Base-by-base conservation (phyloP, 371 early-diverging fungal species). In the Lichtheimia ornata region DNA sequence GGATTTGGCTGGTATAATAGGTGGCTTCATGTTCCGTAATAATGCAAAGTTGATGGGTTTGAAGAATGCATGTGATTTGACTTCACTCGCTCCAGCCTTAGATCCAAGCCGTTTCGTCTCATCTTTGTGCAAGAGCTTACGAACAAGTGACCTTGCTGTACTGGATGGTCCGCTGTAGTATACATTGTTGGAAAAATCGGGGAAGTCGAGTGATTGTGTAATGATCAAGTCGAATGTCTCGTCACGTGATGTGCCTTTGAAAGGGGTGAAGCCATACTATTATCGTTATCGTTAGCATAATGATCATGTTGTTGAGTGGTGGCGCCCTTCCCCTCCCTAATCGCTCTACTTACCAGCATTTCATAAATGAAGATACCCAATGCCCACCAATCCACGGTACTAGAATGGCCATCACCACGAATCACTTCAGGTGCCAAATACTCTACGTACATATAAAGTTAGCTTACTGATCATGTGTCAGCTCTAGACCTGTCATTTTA, bases 381-480 rank as follows among this genome's bases (percentile, higher is more conserved):
- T 12, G 98, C 95, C 99, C 99, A 99, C 94, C 99, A 97, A 78
- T 99, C 99, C 9, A 96, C 97, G 0, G 90, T 85, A 65, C 87
- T 88, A 25, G 98, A 92, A 76, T 99, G 97, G 5, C 98, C 98
- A 56, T 82, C 74, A 28, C 95, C 96, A 51, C 86, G 84, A 69
- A 93, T 90, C 11, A 93, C 91, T 77, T 97, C 98, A 15, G 99
- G 98, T 7, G 98, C 96, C 77, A 98, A 90, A 71, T 95, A 95
- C 71, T 96, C 97, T 86, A 62, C 41, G 28, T 15, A 42, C 22
- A n/a, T 20, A 11, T 44, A 11, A 11, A 47, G 22, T 47, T 5
- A 47, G 47, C 17, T 89, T 86, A 75, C 93, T 94, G 71, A 22
- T 94, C 91, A 44, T 93, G 84, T 63, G 86, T 88, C 54, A 94